Percentiles rank a stretch among this genome's conserved stretches.
Conservation (phyloP, 768 basidiomycete species). For the Lactarius quietus region DNA sequence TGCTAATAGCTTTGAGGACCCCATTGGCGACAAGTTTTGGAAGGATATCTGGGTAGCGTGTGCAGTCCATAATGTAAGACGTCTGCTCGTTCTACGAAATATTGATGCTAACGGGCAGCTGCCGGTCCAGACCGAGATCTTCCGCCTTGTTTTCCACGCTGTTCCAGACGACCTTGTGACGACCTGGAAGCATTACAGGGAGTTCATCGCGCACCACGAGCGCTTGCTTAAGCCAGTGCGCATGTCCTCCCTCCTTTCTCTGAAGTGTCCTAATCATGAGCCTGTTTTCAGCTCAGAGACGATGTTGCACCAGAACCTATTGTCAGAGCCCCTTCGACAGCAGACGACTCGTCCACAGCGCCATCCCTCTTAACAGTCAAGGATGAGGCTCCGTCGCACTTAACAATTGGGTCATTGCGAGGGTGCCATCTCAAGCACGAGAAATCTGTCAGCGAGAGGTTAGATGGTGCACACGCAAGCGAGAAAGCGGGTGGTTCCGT, state of each 20-base stretch:
- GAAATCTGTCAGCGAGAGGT: slow-evolving; percentile 2
- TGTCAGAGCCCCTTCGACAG: slow-evolving; percentile 56
- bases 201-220: slow-evolving; percentile 75
- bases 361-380: not conserved
- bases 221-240: slow-evolving; percentile 65
- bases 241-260: slow-evolving; percentile 18
- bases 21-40: slow-evolving; percentile 85
- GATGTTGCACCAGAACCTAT: slow-evolving; percentile 42
- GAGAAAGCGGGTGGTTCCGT: slow-evolving; percentile 2
- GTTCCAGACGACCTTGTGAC: slow-evolving; percentile 89
- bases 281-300: slow-evolving; percentile 41
- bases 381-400: not conserved
- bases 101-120: not conserved
- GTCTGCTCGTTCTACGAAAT: not conserved
- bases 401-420: not conserved
- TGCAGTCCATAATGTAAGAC: slow-evolving; percentile 82
- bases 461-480: not conserved
- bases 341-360: slow-evolving; percentile 21
- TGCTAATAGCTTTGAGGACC: slow-evolving; percentile 82
- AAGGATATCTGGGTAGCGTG: slow-evolving; percentile 83
- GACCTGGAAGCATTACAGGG: slow-evolving; percentile 95
- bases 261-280: not conserved
- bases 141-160: slow-evolving; percentile 90
- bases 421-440: not conserved
- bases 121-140: slow-evolving; percentile 79